Evolutionary conservation across 129 eudicot species (phyloP).

Genomic region (Solidago caesia): DNA sequence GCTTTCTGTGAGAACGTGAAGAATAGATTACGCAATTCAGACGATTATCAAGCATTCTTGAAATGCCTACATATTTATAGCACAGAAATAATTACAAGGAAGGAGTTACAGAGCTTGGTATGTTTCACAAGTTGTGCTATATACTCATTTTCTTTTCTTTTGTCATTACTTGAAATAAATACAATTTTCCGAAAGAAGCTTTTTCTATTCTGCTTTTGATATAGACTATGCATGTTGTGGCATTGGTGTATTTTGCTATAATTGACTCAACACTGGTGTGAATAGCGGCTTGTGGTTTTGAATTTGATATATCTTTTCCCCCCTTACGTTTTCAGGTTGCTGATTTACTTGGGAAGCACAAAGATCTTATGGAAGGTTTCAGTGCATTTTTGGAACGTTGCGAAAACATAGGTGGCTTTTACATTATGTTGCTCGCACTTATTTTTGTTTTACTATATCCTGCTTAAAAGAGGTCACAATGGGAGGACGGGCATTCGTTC

Average conservation of each 20-base stretch:
- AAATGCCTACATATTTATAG: conserved; percentile 97
- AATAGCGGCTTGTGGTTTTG: background rate
- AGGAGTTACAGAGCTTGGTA: conserved; percentile 90
- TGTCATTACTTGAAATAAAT: background rate
- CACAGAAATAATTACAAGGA: conserved; percentile 91
- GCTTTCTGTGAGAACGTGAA: conserved; percentile 90
- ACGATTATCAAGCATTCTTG: conserved; percentile 95
- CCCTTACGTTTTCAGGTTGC: conserved; percentile 56
- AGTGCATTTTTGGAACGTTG: conserved; percentile 86
- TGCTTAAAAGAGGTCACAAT: background rate
- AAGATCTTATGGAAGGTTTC: conserved; percentile 97
- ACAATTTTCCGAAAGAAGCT: conserved; percentile 13
- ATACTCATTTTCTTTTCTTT: background rate
- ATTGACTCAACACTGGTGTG: background rate
- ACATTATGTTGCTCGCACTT: background rate
- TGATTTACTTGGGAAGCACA: conserved; percentile 89
- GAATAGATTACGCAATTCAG: conserved; percentile 74
- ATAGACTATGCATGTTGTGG: conserved; percentile 3
- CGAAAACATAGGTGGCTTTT: conserved; percentile 70
- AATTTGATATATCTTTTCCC: conserved; percentile 1
- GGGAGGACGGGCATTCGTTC: too few relatives aligned
- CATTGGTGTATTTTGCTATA: background rate
- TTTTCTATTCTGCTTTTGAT: background rate
- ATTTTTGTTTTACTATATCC: background rate
- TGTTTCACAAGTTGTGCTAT: conserved; percentile 16